Conservation (phyloP, 1,139 yeast species). For the Casaregolazyma suthepensis region DNA sequence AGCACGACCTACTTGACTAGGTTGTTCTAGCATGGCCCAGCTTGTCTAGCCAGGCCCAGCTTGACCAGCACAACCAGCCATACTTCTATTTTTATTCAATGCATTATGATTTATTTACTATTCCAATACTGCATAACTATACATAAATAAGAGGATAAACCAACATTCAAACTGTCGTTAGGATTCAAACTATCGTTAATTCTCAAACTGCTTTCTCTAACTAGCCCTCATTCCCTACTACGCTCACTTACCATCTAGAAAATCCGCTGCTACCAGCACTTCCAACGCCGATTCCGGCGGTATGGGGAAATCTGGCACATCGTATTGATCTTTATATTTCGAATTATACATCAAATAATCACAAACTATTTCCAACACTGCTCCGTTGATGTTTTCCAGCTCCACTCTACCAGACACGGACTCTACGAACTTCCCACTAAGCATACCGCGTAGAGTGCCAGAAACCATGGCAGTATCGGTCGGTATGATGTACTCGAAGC, state of each 20-base stretch:
- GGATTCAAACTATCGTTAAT: too few species aligned
- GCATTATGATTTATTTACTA: background rate
- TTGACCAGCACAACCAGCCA: background rate
- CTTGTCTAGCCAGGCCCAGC: background rate
- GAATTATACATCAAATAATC: conserved; percentile 78
- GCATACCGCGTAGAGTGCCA: conserved; percentile 68
- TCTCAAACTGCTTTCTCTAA: too few species aligned
- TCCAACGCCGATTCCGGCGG: conserved; percentile 95
- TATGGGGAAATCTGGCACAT: conserved; percentile 77
- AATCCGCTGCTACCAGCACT: conserved; percentile 86
- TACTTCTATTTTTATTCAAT: background rate
- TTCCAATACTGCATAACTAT: background rate
- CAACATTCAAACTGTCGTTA: background rate
- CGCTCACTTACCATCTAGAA: conserved; percentile 48
- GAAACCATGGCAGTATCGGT: conserved; percentile 80
- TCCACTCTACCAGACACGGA: conserved; percentile 44
- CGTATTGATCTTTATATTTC: conserved; percentile 58
- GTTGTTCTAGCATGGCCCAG: too few species aligned
- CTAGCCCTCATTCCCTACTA: too few species aligned
- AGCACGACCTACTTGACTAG: too few species aligned
- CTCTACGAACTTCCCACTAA: conserved; percentile 48
- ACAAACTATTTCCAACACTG: conserved; percentile 69
- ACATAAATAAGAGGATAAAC: background rate
- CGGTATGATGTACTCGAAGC: conserved; percentile 55
- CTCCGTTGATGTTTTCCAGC: conserved; percentile 61